These are phyloP conservation scores for Moringa oleifera DNA, from an alignment of 345 rosid genomes.

Conservation along the genomic window DNA sequence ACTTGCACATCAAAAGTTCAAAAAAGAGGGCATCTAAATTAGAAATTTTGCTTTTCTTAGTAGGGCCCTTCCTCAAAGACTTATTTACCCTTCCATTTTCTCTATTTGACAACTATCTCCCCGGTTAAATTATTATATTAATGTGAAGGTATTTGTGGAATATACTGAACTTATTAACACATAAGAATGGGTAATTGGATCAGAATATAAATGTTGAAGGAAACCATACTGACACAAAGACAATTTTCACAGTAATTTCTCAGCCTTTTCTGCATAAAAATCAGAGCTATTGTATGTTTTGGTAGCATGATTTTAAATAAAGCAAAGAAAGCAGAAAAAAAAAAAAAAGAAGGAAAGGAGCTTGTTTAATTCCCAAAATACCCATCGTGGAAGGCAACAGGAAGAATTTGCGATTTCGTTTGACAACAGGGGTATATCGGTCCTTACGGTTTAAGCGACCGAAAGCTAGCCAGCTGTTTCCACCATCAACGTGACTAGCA, in stretches of 20 bases:
- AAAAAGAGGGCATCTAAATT: background rate
- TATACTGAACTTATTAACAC: too few relatives aligned
- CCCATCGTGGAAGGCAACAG: background rate
- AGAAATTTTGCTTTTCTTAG: background rate
- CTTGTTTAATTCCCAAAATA: background rate
- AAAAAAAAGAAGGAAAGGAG: background rate
- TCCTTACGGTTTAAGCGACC: conserved; percentile 1
- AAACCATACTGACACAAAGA: too few relatives aligned
- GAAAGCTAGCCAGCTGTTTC: conserved; percentile 41
- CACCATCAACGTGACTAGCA: conserved; percentile 19
- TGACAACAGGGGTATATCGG: conserved; percentile 12
- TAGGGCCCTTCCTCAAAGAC: background rate
- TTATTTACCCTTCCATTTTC: conserved; percentile 5
- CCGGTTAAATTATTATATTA: background rate
- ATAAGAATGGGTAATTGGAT: too few relatives aligned
- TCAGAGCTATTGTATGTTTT: too few relatives aligned
- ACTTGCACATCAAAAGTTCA: background rate
- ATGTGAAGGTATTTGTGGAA: background rate
- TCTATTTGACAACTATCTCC: background rate
- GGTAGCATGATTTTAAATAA: too few relatives aligned
- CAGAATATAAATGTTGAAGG: too few relatives aligned
- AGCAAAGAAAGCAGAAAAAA: background rate
- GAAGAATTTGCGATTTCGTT: background rate
- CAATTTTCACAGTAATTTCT: too few relatives aligned
- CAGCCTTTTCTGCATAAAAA: too few relatives aligned